Evolutionary conservation across 495 filamentous ascomycete species (phyloP), one percentile per base, ranked within the genome.

Genomic region (Aspergillus baeticus): DNA sequence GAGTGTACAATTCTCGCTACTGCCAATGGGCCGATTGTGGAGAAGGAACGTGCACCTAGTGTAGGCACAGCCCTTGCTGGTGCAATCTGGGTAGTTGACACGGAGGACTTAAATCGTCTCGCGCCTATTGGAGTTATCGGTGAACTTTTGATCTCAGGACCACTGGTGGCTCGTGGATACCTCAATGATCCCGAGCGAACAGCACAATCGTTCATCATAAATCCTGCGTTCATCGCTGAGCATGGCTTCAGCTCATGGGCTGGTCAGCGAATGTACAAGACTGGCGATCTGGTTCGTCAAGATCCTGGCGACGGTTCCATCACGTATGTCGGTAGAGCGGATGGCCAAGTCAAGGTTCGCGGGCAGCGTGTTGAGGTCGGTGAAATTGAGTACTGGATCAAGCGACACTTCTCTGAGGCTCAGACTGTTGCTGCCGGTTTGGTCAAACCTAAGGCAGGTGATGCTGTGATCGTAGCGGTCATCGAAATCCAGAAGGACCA

Each of bases 71-170:
- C 54, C 14, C 47, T 60, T 10, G 35, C 35, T 39, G 47, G 41
- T n/a, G 41, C 46, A 17, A 21, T 37, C 18, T 86, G 83, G 82
- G 69, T 85, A 10, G 64, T 69, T 11, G 90, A 89, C 49, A 90
- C 87, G 0, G 87, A 85, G 0, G 77, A 83, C 58, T 70, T 75
- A 37, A 62, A 81, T 33, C 58, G 60, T 1, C 70, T 86, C 6
- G 60, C 70, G 14, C 77, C 81, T 0, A 57, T 84, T 20, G 88
- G 89, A 14, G 82, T 74, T 41, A 67, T 87, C 21, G 89, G 89
- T 14, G 89, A 93, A 66, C 70, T 92, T 14, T 84, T 83, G 51
- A 88, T 91, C 61, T 87, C 88, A 11, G 89, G 89, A 0, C 82
- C 85, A 26, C 84, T 90, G 61, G 80, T 92, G 7, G 69, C 82